Evolutionary conservation across 495 filamentous ascomycete species (phyloP), one percentile per base, ranked within the genome.

Genomic region (Penicillium ucsense): DNA sequence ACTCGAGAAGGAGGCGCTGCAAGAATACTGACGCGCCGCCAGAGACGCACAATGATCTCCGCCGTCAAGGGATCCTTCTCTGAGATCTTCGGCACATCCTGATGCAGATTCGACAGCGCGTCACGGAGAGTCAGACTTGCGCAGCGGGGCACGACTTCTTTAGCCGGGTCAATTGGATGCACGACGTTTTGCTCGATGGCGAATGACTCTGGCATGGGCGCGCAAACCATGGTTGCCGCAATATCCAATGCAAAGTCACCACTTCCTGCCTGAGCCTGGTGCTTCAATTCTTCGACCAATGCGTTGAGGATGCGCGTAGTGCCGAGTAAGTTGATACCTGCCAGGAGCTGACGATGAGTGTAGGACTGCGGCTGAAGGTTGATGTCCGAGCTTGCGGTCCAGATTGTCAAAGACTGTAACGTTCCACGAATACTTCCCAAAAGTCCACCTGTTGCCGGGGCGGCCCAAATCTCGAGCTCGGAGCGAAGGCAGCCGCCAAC

Each of bases 381-480:
- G 20, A 84, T 70, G 6, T 77, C 76, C 0, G 79, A 76, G 45
- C 79, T 76, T 4, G 82, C 66, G 37, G 75, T 81, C 92, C 91
- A 96, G 11, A 81, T 66, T 2, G 85, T 69, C 0, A 95, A 76
- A 4, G 71, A 71, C 41, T 85, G 81, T 6, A 94, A 68, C 1
- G 82, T 81, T 43, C 76, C 70, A 34, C 84, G 73, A 39, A 94
- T 61, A 30, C 78, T 74, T n/a, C 73, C 72, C 3, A 70, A 51
- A 3, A 92, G 60, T 3, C 86, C 85, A 10, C 81, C 82, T 36
- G 70, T 69, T 0, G 75, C 59, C 11, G 78, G 72, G 27, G 74
- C 68, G 2, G 81, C 78, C 90, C 89, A 95, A 39, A 68, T 61
- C 52, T 92, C 84, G 1, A 95, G 70, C 53, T 95, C 90, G 7